A percentile compares a stretch with the other conserved stretches of the same genome.
phyloP scores from a whole-genome alignment of 345 rosid genomes.

The Toxicodendron radicans region DNA sequence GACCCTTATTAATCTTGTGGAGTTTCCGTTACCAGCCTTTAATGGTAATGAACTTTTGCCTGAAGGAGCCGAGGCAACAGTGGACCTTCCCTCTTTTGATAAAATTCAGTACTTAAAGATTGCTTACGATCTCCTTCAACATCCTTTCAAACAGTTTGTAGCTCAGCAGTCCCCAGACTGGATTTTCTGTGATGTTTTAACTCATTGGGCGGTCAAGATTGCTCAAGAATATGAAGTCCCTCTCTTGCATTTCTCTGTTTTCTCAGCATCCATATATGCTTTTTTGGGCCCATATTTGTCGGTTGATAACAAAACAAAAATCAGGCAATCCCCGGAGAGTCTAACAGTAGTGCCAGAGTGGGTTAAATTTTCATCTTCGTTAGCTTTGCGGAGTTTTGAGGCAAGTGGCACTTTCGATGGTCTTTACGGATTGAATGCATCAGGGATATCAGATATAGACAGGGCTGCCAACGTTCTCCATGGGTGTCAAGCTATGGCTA shows the following conservation, averaged over 20 bases:
- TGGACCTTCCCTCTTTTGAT: slow-evolving; percentile 27
- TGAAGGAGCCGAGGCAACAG: slow-evolving; percentile 33
- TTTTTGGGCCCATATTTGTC: slow-evolving; percentile 17
- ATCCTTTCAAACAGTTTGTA: slow-evolving; percentile 25
- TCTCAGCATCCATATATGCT: background rate
- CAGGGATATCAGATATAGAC: slow-evolving; percentile 14
- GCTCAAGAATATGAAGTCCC: slow-evolving; percentile 24
- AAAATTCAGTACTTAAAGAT: slow-evolving; percentile 23
- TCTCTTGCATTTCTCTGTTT: slow-evolving; percentile 18
- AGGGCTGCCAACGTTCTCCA: slow-evolving; percentile 2
- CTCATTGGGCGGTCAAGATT: slow-evolving; percentile 28
- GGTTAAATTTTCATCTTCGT: slow-evolving; percentile 26
- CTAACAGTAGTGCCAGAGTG: slow-evolving; percentile 18
- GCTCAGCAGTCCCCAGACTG: slow-evolving; percentile 20
- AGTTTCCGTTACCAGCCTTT: slow-evolving; percentile 26
- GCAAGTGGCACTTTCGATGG: background rate
- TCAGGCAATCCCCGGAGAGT: slow-evolving; percentile 13
- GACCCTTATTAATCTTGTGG: slow-evolving; percentile 5
- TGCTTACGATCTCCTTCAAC: slow-evolving; percentile 32
- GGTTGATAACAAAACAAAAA: background rate
- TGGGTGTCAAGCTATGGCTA: slow-evolving; percentile 8
- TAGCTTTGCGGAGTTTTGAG: background rate
- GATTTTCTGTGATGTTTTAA: slow-evolving; percentile 23
- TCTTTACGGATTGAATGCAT: slow-evolving; percentile 16
- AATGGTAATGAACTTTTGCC: slow-evolving; percentile 11